Conservation (phyloP, 2,329 filamentous ascomycete genomes). For the Albophoma yamanashiensis region DNA sequence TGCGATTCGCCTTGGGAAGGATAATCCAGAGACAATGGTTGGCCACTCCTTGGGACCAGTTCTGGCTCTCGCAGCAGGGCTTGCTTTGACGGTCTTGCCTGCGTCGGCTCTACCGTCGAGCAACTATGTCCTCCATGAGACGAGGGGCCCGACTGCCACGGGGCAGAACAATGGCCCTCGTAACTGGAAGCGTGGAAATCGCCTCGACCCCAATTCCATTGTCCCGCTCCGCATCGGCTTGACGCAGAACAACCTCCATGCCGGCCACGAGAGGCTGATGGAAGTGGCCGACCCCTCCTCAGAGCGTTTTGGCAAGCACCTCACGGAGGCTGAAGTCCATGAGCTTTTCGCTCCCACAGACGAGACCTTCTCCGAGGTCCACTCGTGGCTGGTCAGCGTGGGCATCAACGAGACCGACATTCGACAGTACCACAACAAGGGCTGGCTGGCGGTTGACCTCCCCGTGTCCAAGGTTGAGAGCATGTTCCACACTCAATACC, state of each 20-base stretch:
- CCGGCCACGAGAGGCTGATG: neutral
- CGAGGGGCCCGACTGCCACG: neutral
- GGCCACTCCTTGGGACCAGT: neutral
- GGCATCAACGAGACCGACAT: neutral
- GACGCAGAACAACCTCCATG: neutral
- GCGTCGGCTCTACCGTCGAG: neutral
- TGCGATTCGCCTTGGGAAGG: neutral
- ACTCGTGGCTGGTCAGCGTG: neutral
- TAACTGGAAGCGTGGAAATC: slow-evolving; percentile 2
- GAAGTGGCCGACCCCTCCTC: neutral
- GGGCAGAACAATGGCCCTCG: neutral
- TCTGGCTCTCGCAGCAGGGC: slow-evolving; percentile 1
- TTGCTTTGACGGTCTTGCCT: neutral
- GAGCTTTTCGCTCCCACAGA: neutral
- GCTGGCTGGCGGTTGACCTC: slow-evolving; percentile 3
- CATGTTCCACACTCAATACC: slow-evolving; percentile 5
- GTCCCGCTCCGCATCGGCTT: neutral
- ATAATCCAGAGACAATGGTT: neutral
- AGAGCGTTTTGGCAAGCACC: neutral
- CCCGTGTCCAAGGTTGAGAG: slow-evolving; percentile 5
- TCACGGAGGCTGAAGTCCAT: neutral
- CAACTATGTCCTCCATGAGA: neutral
- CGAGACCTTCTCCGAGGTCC: neutral
- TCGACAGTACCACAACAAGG: slow-evolving; percentile 1
- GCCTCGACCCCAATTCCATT: slow-evolving; percentile 1